Base-by-base conservation (phyloP, 2,329 filamentous ascomycete species). In the Fonsecaea pedrosoi region DNA sequence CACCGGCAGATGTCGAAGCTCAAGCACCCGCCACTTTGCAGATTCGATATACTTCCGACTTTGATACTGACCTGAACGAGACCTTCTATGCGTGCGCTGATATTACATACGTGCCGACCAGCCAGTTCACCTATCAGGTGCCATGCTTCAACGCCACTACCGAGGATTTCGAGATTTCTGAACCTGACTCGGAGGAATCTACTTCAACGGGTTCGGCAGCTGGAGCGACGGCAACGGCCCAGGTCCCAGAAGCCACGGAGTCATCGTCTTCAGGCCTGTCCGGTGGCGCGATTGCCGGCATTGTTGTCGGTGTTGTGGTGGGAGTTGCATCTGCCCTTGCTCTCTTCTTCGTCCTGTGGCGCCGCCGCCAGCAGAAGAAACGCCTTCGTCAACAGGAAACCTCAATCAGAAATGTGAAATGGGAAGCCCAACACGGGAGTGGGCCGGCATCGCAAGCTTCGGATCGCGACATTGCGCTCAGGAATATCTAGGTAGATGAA, bases 81-180 rank as follows among this genome's bases (percentile, higher is more conserved):
- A 81, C 79, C 0, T 83, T 80, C 73, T 83, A 82, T 68, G 81
- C 81, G 7, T 84, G 81, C 67, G 77, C 81, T 0, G 81, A 84
- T 63, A 75, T 83, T n/a, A 80, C 76, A 5, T 82, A 82, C 62
- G 76, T 83, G 32, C 69, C 78, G 2, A 70, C 77, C 1, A 74
- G 73, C 64, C 73, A 78, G 25, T 83, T 83, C 68, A 79, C 74
- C 0, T 72, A 75, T 45, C 74, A 78, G 40, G 77, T 82, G 9
- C 80, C 81, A 0, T 83, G 82, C 74, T 83, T 83, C 76, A 83
- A 83, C 64, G 80, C 81, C 4, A 82, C 81, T 0, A 73, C 74
- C 13, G 75, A 77, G 15, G 74, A 78, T 25, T 78, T 79, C 68
- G 72, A 53, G 54, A 50, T 71, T 34, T 32, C 74, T 15, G 63